Base-by-base conservation (phyloP, 2,329 filamentous ascomycete species). In the Aspergillus ruber region DNA sequence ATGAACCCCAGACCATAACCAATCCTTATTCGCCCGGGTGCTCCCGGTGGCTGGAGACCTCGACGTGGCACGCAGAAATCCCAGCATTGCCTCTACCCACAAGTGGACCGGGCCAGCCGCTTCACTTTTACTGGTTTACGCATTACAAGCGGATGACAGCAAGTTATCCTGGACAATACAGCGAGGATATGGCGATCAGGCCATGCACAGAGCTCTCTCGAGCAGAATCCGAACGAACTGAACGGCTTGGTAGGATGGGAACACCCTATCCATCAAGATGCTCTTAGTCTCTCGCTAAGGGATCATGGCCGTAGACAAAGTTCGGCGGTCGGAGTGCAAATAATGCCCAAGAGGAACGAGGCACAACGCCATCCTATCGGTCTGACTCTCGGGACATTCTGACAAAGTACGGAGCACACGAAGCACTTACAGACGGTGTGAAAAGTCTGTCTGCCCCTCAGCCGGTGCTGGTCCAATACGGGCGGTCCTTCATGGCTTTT, bases 11-110 rank as follows among this genome's bases (percentile, higher is more conserved):
- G 33, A 17, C 33, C 33, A 36, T 12, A 10, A 27, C 25, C 4
- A 12, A 35, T 6, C 32, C n/a, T 35, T n/a, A 23, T 40, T 20
- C 18, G 12, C 38, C 12, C 15, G 20, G 15, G 15, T 40, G 18
- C 17, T 23, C 38, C 38, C 38, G 40, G 40, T 42, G 40, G 40
- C 40, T 42, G 33, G 49, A 46, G 40, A 29, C 27, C 47, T 56
- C 54, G 49, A 59, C 57, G 57, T 59, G 57, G 57, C 57, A 58
- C 42, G 50, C 55, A 53, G 51, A 51, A 21, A 50, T 52, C 49
- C 43, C 46, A 43, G 35, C 21, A 32, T 32, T 15, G 27, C 50
- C 17, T n/a, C 33, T 32, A 33, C 12, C 25, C 25, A 29, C 25
- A 12, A 12, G 25, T 36, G 25, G 50, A 45, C 54, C 56, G 56